Percentiles rank a stretch among this genome's conserved stretches.
phyloP scores from a whole-genome alignment of 768 basidiomycete species.

The Arthromyces matolae region DNA sequence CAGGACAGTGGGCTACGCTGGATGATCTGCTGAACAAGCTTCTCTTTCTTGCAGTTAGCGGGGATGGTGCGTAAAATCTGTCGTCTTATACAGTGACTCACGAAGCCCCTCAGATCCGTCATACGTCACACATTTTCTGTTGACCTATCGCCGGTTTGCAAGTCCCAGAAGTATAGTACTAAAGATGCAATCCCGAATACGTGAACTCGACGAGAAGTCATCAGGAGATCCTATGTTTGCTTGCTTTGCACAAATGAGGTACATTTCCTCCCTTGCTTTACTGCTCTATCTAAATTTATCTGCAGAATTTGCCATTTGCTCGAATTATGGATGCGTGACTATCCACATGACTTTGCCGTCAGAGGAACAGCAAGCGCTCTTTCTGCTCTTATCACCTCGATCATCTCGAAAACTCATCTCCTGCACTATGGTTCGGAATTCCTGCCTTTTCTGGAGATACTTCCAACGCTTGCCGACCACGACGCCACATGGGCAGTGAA shows the following conservation, averaged over 20 bases:
- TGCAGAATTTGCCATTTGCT: conserved; percentile 70
- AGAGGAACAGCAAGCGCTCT: conserved; percentile 70
- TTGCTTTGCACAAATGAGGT: conserved; percentile 88
- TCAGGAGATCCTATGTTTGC: conserved; percentile 82
- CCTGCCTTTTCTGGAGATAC: conserved; percentile 70
- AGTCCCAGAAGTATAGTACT: conserved; percentile 76
- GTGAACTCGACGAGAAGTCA: conserved; percentile 61
- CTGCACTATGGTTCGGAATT: conserved; percentile 84
- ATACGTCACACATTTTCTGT: conserved; percentile 75
- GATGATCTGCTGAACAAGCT: conserved; percentile 82
- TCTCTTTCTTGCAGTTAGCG: conserved; percentile 77
- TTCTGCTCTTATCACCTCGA: conserved; percentile 71
- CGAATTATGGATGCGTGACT: conserved; percentile 72
- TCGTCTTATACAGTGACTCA: neutral
- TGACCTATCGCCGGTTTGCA: conserved; percentile 81
- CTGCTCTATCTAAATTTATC: conserved; percentile 5
- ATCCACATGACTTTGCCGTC: conserved; percentile 78
- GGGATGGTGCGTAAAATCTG: conserved; percentile 56
- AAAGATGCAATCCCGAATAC: conserved; percentile 85
- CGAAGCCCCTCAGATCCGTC: conserved; percentile 52
- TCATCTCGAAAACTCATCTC: conserved; percentile 75
- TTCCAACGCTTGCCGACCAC: conserved; percentile 60
- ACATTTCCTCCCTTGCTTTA: conserved; percentile 8
- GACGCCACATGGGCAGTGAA: conserved; percentile 77
- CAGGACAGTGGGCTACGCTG: conserved; percentile 69